Evolutionary conservation across 352 stramenopile genomes (phyloP), one percentile per base, ranked within the genome.

Genomic region (Pythium phragmiticola): DNA sequence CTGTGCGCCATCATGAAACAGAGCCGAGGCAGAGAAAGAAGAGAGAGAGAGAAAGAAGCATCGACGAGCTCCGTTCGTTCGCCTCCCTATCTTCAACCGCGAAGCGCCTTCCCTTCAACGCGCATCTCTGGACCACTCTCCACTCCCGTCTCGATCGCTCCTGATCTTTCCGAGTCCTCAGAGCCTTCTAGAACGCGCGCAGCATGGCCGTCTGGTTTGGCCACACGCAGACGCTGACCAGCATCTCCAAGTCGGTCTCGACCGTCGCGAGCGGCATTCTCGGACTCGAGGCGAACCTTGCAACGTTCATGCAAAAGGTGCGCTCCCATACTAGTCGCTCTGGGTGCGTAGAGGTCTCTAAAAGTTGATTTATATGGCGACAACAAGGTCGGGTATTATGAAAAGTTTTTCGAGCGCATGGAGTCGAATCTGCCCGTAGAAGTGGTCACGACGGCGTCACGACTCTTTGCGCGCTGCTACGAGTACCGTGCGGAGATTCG

Each of bases 281-380:
- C 28, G 77, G 82, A 11, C 75, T 94, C 58, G 79, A 94, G 52
- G 73, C 85, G 36, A 87, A 94, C 48, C 68, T 94, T 28, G 76
- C 80, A n/a, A 90, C 77, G 3, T 94, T 94, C 62, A 94, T 94
- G 82, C 89, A 91, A 69, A 94, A 94, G 68, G 84, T 88, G 57
- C 34, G 46, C 17, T 30, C 9, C 47, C 7, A 36, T n/a, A n/a
- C 49, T 39, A 12, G 28, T 45, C 26, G 0, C 8, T 4, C 11
- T 62, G n/a, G 43, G 11, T 34, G 9, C 21, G 45, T 53, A 53
- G 30, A 53, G 12, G 47, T 26, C 14, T n/a, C 42, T 48, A 48
- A 48, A 48, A 11, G 42, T 9, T 48, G 34, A 16, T 57, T 53
- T 33, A 21, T 1, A 21, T 21, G 21, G 52, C 45, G 50, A 2